Evolutionary conservation across 345 rosid genomes (phyloP).

Genomic region (Gossypium rotundifolium): DNA sequence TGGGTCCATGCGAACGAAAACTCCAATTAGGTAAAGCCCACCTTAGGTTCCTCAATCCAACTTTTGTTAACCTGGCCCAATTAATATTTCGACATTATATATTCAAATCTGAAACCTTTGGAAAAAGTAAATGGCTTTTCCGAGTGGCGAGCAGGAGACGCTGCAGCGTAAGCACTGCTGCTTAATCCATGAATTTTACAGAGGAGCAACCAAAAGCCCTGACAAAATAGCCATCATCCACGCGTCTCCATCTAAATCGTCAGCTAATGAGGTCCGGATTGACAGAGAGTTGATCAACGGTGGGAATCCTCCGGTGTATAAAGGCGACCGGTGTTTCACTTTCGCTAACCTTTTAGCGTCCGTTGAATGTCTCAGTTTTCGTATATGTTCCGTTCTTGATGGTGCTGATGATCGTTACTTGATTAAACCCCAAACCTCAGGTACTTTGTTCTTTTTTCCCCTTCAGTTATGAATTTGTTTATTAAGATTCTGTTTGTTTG

Average conservation of each 20-base stretch:
- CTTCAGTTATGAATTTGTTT: background rate
- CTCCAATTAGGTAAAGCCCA: too few relatives aligned
- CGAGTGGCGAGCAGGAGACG: slow-evolving; percentile 8
- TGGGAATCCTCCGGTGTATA: slow-evolving; percentile 35
- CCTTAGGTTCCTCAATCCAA: too few relatives aligned
- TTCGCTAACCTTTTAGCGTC: slow-evolving; percentile 43
- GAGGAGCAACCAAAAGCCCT: slow-evolving; percentile 44
- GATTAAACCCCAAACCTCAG: slow-evolving; percentile 26
- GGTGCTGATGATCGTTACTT: slow-evolving; percentile 37
- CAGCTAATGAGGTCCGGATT: slow-evolving; percentile 10
- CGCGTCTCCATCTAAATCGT: slow-evolving; percentile 16
- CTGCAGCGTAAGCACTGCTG: slow-evolving; percentile 40
- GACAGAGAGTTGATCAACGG: slow-evolving; percentile 17
- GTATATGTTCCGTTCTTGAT: slow-evolving; percentile 44
- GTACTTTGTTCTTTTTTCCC: slow-evolving; percentile 12
- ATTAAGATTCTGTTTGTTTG: background rate
- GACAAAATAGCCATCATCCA: slow-evolving; percentile 53
- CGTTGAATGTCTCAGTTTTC: slow-evolving; percentile 47
- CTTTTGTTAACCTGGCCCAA: background rate
- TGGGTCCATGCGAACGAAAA: too few relatives aligned
- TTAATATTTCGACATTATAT: too few relatives aligned
- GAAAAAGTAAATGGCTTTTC: background rate
- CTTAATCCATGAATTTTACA: slow-evolving; percentile 52
- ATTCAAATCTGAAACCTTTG: too few relatives aligned
- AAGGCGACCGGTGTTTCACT: slow-evolving; percentile 64